Percentiles rank a stretch among this genome's conserved stretches.
phyloP scores from a whole-genome alignment of 1,139 yeast species.

The Lodderomyces orthopsilosis region DNA sequence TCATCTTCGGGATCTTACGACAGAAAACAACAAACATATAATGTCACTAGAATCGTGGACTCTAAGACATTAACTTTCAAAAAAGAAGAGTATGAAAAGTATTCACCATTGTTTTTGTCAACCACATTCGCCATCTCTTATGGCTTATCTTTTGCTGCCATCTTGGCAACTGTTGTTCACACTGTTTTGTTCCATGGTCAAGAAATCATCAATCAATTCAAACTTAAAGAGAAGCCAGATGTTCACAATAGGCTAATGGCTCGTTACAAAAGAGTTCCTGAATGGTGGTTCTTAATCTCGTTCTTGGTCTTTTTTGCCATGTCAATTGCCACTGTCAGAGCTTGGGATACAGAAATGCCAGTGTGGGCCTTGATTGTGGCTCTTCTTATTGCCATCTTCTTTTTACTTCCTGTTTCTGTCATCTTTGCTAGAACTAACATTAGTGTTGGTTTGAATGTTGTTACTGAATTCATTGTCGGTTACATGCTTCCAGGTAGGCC shows the following conservation, averaged over 20 bases:
- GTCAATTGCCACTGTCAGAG: constrained; percentile 38
- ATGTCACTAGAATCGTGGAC: constrained; percentile 44
- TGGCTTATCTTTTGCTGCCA: constrained; percentile 63
- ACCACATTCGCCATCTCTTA: constrained; percentile 63
- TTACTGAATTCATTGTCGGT: constrained; percentile 45
- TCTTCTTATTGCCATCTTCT: constrained; percentile 37
- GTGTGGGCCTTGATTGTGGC: constrained; percentile 39
- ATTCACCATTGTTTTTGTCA: constrained; percentile 57
- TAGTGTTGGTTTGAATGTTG: constrained; percentile 45
- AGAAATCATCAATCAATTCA: constrained; percentile 47
- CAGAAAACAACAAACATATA: constrained; percentile 32
- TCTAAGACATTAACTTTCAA: constrained; percentile 37
- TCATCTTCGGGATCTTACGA: constrained; percentile 40
- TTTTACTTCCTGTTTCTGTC: constrained; percentile 44
- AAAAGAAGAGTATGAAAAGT: constrained; percentile 39
- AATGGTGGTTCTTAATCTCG: constrained; percentile 59
- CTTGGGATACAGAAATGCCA: constrained; percentile 45
- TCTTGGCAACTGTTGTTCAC: constrained; percentile 57
- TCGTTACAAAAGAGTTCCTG: constrained; percentile 57
- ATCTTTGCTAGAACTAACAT: constrained; percentile 43
- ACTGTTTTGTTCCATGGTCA: constrained; percentile 54
- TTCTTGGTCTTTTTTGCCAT: constrained; percentile 42
- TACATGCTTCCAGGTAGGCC: constrained; percentile 50
- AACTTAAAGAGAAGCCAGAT: constrained; percentile 48
- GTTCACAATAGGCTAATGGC: constrained; percentile 64